Conservation (phyloP, 2,329 filamentous ascomycete species). For the Beauveria pseudobassiana region DNA sequence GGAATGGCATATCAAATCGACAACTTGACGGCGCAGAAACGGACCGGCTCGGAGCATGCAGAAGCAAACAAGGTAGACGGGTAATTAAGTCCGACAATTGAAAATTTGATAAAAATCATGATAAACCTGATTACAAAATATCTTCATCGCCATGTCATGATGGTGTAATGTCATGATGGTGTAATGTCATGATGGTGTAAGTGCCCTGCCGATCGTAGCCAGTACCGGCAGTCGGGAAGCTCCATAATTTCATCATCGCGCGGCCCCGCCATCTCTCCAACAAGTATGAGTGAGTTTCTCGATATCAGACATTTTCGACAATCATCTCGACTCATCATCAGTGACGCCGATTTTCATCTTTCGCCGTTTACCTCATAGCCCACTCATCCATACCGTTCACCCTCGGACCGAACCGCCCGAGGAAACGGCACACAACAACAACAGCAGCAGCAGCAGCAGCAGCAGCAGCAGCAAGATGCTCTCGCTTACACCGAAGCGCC, state of each 20-base stretch:
- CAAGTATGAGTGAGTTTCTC: slow-evolving; percentile 1
- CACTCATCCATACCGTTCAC: not conserved
- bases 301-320: not conserved
- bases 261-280: not conserved
- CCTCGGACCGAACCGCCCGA: not conserved
- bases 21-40: not conserved
- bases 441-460: not conserved
- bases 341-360: not conserved
- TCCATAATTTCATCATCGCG: slow-evolving; percentile 8
- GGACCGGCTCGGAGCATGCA: not conserved
- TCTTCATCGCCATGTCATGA: not conserved
- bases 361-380: not conserved
- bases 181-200: not conserved
- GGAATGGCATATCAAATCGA: not conserved
- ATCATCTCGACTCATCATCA: not conserved
- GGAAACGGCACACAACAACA: not conserved
- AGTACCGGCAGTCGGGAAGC: not conserved
- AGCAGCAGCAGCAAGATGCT: not conserved
- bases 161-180: not conserved
- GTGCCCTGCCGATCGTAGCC: slow-evolving; percentile 3
- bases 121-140: not conserved
- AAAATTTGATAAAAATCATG: not conserved
- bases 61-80: not conserved
- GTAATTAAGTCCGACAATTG: not conserved
- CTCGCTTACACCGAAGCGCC: slow-evolving; percentile 5